Conservation (phyloP, 164 flowering plant species). For the Tinospora cordifolia region DNA sequence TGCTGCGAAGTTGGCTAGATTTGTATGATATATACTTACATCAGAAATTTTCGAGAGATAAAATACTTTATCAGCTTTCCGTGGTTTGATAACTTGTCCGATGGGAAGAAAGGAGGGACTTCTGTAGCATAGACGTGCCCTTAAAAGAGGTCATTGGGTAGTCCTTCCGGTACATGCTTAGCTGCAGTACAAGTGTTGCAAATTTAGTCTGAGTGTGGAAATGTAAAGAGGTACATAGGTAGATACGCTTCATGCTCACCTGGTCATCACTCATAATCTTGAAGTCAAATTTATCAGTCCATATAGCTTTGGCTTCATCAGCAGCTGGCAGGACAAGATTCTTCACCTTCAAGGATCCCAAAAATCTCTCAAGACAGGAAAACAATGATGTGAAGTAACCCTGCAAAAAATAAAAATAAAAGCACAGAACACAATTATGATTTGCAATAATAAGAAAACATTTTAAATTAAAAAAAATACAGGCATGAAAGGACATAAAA, state of each 20-base stretch:
- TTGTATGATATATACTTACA: neutral
- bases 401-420: conserved; percentile 15
- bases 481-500: too few species aligned
- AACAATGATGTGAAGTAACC: conserved; percentile 33
- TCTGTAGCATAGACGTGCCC: conserved; percentile 55
- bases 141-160: conserved; percentile 49
- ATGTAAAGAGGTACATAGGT: neutral
- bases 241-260: conserved; percentile 11
- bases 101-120: conserved; percentile 27
- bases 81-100: neutral
- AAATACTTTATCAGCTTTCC: conserved; percentile 2
- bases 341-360: conserved; percentile 25
- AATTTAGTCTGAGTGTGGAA: neutral
- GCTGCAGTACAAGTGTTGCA: conserved; percentile 27
- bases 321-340: conserved; percentile 36
- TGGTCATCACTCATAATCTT: conserved; percentile 19
- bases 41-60: neutral
- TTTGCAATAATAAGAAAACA: neutral
- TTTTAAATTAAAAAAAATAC: neutral
- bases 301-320: conserved; percentile 32
- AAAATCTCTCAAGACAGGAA: conserved; percentile 27
- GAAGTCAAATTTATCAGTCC: conserved; percentile 34
- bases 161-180: conserved; percentile 24
- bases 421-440: neutral
- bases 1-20: conserved; percentile 7